Base-by-base conservation (phyloP, 2,329 filamentous ascomycete species). In the Alternaria sp. region DNA sequence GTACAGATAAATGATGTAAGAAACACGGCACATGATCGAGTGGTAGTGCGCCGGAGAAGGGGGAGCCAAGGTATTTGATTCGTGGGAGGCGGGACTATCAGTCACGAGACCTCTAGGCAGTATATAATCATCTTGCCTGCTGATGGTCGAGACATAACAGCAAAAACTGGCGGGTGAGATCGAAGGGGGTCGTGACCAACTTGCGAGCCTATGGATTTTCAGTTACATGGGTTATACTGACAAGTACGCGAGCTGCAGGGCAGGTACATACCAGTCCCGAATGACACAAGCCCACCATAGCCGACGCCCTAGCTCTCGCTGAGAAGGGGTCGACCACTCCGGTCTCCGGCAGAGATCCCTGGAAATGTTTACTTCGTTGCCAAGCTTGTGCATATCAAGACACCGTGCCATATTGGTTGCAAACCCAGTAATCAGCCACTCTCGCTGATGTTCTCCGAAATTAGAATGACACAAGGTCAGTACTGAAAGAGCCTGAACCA, bases 231-330 rank as follows among this genome's bases (percentile, higher is more conserved):
- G n/a, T 0, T 20, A 7, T 3, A 16, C 4, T 14, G 16, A 26
- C 14, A 4, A 12, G 20, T 5, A 39, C 30, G 43, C n/a, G 20
- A 5, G 4, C 20, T n/a, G 26, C 18, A 20, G 16, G 20, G 20
- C 12, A n/a, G 11, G 7, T 24, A 57, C 49, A 39, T 42, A 63
- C 57, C 61, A 63, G 26, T 63, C 61, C 16, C 57, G 28, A 20
- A 63, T 63, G 20, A 63, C 61, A 30, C 61, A 63, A n/a, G 61
- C 36, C 61, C 61, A 63, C 61, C 61, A 63, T 7, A 63, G 34
- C 26, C 61, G 57, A 39, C 61, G 57, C 0, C 61, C 61, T 26
- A 63, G 28, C 18, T 63, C 61, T 2, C 61, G 42, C 34, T 57
- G 44, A 14, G 54, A 28, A 16, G 48, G 44, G 1, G 57, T 47